These are phyloP conservation scores for Boletales sp. DNA, from an alignment of 768 basidiomycete genomes.

Conservation along the genomic window DNA sequence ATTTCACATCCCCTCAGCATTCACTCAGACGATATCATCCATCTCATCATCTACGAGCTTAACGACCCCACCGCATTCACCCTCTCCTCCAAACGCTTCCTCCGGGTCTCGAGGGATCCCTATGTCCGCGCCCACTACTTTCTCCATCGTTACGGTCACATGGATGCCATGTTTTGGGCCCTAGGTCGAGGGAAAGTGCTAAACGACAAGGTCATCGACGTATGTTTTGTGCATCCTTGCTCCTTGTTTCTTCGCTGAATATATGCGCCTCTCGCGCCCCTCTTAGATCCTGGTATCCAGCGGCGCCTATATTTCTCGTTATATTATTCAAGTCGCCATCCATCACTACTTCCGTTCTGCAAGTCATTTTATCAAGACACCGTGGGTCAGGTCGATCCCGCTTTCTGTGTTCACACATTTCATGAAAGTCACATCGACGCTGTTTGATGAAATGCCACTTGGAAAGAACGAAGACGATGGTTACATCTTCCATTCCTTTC, in stretches of 20 bases:
- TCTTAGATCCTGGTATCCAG: conserved; percentile 66
- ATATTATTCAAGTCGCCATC: conserved; percentile 72
- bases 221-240: conserved; percentile 33
- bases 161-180: conserved; percentile 73
- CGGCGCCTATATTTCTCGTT: conserved; percentile 76
- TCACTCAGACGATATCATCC: conserved; percentile 57
- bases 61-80: conserved; percentile 60
- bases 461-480: conserved; percentile 79
- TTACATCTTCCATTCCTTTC: conserved; percentile 55
- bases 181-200: conserved; percentile 66
- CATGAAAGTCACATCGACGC: conserved; percentile 51
- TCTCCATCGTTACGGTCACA: conserved; percentile 64
- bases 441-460: conserved; percentile 63
- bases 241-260: conserved; percentile 19
- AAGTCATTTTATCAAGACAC: conserved; percentile 69
- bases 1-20: conserved; percentile 8
- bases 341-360: conserved; percentile 77
- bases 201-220: conserved; percentile 65
- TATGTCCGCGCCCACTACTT: conserved; percentile 79
- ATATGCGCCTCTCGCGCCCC: conserved; percentile 20
- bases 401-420: conserved; percentile 63
- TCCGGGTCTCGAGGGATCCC: conserved; percentile 64
- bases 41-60: conserved; percentile 71
- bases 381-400: conserved; percentile 67
- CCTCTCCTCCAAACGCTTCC: conserved; percentile 54